phyloP scores from a whole-genome alignment of 2,329 filamentous ascomycete genomes.

The Penicillium freii region DNA sequence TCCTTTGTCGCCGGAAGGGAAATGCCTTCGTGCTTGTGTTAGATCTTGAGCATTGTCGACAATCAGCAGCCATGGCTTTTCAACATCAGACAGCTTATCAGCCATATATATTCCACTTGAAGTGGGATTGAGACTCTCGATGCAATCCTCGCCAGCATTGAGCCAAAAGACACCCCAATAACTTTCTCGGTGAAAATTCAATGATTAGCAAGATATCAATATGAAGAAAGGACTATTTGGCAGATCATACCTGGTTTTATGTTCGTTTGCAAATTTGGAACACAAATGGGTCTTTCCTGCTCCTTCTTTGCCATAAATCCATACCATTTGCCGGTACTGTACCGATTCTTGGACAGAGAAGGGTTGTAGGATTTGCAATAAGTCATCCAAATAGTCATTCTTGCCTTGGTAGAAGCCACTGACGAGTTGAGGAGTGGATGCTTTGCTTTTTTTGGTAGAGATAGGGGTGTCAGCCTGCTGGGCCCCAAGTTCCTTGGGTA shows the following conservation, averaged over 20 bases:
- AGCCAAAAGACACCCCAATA: too few species aligned
- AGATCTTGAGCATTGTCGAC: background rate
- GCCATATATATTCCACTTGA: rapidly evolving
- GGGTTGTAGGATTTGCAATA: background rate
- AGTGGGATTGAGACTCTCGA: too few species aligned
- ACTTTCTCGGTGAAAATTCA: too few species aligned
- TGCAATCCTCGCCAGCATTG: too few species aligned
- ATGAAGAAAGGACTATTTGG: background rate
- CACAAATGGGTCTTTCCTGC: background rate
- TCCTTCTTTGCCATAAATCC: background rate
- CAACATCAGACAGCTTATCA: too few species aligned
- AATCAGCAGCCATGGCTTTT: too few species aligned
- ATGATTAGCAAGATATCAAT: background rate
- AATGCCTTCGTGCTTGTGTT: background rate
- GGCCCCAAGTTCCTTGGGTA: too few species aligned
- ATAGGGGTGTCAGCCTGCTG: too few species aligned
- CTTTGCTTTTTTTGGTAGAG: background rate
- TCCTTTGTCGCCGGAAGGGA: background rate
- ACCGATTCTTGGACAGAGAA: background rate
- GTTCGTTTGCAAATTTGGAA: background rate
- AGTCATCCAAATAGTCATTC: background rate
- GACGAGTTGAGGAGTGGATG: background rate
- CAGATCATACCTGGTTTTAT: background rate
- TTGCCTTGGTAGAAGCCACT: background rate
- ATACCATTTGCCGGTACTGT: background rate